Percentiles rank a stretch among this genome's conserved stretches.
These are phyloP conservation scores for Hyphopichia burtonii DNA, from an alignment of 1,139 yeast genomes.

Conservation along the genomic window DNA sequence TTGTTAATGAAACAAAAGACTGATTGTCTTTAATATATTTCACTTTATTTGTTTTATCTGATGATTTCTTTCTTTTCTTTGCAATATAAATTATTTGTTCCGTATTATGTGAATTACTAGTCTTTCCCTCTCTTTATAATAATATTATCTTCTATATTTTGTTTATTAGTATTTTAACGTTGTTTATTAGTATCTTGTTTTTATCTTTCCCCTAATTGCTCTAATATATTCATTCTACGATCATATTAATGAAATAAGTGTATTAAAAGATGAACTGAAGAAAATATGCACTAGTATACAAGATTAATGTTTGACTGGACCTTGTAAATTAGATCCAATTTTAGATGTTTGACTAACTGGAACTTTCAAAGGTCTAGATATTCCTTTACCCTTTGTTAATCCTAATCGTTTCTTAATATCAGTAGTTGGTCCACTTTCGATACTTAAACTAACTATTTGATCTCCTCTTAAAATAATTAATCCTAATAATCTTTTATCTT, in stretches of 20 bases:
- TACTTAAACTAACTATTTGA: conserved; percentile 76
- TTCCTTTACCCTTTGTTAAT: conserved; percentile 46
- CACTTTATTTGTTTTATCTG: neutral
- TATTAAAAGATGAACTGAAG: conserved; percentile 1
- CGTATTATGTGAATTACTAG: conserved; percentile 3
- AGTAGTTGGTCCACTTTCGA: conserved; percentile 74
- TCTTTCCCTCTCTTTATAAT: neutral
- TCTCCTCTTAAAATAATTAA: conserved; percentile 86
- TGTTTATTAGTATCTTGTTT: neutral
- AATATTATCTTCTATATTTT: neutral
- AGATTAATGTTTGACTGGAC: conserved; percentile 7
- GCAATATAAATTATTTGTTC: neutral
- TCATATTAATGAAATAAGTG: conserved; percentile 2
- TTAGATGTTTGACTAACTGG: conserved; percentile 20
- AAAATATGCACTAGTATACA: neutral
- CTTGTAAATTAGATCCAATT: conserved; percentile 11
- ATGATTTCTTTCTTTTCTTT: neutral
- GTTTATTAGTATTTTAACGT: neutral
- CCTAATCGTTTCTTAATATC: conserved; percentile 44
- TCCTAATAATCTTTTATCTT: conserved; percentile 74
- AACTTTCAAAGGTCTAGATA: conserved; percentile 38
- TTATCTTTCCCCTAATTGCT: neutral
- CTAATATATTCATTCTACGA: neutral
- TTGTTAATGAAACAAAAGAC: neutral
- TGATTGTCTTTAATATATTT: no score